Base-by-base conservation (phyloP, 768 basidiomycete species). In the Suillus plorans region DNA sequence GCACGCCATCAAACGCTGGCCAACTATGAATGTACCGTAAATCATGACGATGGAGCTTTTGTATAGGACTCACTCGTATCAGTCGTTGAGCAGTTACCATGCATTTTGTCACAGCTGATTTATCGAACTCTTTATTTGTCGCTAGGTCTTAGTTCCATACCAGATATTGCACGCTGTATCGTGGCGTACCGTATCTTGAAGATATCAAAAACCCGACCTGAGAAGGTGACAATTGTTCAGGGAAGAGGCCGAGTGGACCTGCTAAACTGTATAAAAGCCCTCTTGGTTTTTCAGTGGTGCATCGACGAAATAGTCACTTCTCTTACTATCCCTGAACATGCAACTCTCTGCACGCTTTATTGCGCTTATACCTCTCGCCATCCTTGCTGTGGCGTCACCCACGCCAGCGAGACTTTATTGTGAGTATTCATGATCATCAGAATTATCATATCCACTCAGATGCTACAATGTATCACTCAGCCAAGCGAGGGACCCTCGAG, bases 351-450 rank as follows among this genome's bases (percentile, higher is more conserved):
- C 28, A 25, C 25, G 4, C 14, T 50, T 50, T 2, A 28, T 14
- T 50, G 50, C 50, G 28, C 14, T 50, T 50, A 25, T 50, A 16
- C 28, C 50, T 50, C 28, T 50, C 14, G 28, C 1, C 22, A 41
- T 41, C 12, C 34, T 62, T 14, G 61, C 61, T 55, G 55, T 22
- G 18, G 53, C 61, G 10, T 62, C 34, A 28, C 61, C 61, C 9
- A 22, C 53, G 16, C 57, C 22, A 58, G 37, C 31, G n/a, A 14
- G 18, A 28, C 37, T 22, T 41, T 41, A 22, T 8, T 39, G 57
- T 58, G 37, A 41, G 37, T 58, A 9, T 14, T 22, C 56, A 39
- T 39, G 13, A 22, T 37, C 22, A 8, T 37, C 14, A 39, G 3
- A 20, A n/a, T 3, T 50, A 56, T 28, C 25, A 28, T 28, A 50